A percentile compares a stretch with the other conserved stretches of the same genome.
phyloP scores from a whole-genome alignment of 1,139 yeast species.

The Keqinozyma sinolaborantium region DNA sequence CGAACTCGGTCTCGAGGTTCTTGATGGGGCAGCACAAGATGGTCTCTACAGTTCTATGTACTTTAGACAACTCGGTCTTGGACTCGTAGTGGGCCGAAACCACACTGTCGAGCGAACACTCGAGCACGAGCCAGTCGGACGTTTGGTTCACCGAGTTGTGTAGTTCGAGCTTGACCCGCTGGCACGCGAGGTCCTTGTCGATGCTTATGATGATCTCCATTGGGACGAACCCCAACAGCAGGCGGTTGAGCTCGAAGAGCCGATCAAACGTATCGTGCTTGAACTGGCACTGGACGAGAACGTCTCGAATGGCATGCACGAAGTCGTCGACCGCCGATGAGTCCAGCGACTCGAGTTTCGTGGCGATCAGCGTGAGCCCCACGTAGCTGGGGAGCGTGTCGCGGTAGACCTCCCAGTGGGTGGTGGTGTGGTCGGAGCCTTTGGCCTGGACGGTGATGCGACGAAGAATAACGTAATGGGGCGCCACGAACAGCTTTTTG shows the following conservation, averaged over 20 bases:
- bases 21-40: not conserved
- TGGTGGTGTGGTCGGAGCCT: slow-evolving; percentile 3
- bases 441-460: slow-evolving; percentile 12
- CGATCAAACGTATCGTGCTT: slow-evolving; percentile 28
- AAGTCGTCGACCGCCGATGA: slow-evolving; percentile 6
- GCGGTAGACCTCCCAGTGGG: slow-evolving; percentile 28
- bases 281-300: slow-evolving; percentile 21
- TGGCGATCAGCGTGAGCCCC: not conserved
- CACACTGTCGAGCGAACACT: not conserved
- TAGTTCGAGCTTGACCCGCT: not conserved
- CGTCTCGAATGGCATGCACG: slow-evolving; percentile 14
- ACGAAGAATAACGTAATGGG: slow-evolving; percentile 38
- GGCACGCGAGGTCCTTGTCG: slow-evolving; percentile 23
- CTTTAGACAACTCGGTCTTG: not conserved
- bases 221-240: slow-evolving; percentile 7
- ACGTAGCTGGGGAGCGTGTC: slow-evolving; percentile 36
- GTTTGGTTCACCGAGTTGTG: not conserved
- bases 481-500: slow-evolving; percentile 18
- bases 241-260: slow-evolving; percentile 10
- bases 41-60: slow-evolving; percentile 1
- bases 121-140: not conserved
- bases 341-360: not conserved
- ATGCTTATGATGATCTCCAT: slow-evolving; percentile 11
- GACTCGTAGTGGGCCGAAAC: not conserved
- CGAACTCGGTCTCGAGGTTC: slow-evolving; percentile 1